Evolutionary conservation across 768 basidiomycete species (phyloP).

Genomic region (Amanita rimosa): DNA sequence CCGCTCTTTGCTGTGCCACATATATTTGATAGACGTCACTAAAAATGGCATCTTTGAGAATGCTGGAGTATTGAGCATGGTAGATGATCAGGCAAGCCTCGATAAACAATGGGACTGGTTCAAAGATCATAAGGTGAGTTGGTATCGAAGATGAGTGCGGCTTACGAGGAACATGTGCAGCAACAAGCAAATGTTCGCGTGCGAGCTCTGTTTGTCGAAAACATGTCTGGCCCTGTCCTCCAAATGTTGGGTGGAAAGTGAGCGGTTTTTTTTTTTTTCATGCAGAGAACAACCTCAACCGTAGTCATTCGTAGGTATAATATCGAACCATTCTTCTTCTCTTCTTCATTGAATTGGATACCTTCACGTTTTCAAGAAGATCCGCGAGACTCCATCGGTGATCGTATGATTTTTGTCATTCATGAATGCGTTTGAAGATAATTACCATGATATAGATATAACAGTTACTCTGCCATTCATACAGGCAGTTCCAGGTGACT

Average conservation of each 20-base stretch:
- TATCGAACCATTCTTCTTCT: conserved; percentile 60
- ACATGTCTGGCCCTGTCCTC: conserved; percentile 38
- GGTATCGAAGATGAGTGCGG: background rate
- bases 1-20: conserved; percentile 14
- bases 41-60: conserved; percentile 22
- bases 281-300: too few species aligned
- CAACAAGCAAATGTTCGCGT: conserved; percentile 27
- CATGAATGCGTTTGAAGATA: background rate
- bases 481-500: conserved; percentile 24
- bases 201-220: conserved; percentile 40
- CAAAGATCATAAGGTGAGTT: conserved; percentile 22
- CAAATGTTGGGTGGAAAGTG: conserved; percentile 53
- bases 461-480: conserved; percentile 47
- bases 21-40: conserved; percentile 32
- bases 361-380: conserved; percentile 54
- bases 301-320: conserved; percentile 26
- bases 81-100: conserved; percentile 12
- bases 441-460: conserved; percentile 29
- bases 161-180: background rate
- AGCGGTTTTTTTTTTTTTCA: conserved; percentile 6
- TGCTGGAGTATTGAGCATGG: conserved; percentile 14
- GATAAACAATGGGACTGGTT: conserved; percentile 28
- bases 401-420: conserved; percentile 30
- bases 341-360: conserved; percentile 57
- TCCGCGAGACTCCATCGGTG: conserved; percentile 24